Base-by-base conservation (phyloP, 2,329 filamentous ascomycete genomes). In the Ceratocystis variospora region DNA sequence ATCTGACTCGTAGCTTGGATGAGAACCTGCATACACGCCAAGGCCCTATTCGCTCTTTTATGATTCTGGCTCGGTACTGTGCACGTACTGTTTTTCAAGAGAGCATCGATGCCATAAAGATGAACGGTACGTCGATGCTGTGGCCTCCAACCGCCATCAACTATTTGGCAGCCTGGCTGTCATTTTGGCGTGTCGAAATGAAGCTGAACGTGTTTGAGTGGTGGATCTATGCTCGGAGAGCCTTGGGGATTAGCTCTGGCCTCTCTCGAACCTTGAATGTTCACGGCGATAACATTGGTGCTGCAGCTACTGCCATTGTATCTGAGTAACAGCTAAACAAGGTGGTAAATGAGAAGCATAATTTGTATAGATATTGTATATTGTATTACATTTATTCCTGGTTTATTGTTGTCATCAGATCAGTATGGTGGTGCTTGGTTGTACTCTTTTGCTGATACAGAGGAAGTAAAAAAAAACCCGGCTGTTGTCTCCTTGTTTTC, bases 1-100 rank as follows among this genome's bases (percentile, higher is more conserved):
- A 99, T 76, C 79, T 99, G 48, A 99, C 94, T 17, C 86, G 94
- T 70, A 94, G 88, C 71, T 82, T 99, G 19, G 94, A 99, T 74
- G 94, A 99, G 78, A 92, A 88, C 73, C 79, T 95, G 46, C 87
- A 92, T 66, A 94, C 89, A 0, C 80, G 83, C 5, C 81, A 83
- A 69, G 86, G 86, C 0, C 84, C 85, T 2, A 81, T 87, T 69
- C 80, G 84, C 61, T 82, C 78, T 15, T 88, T 88, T 71, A 77
- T 88, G 72, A 88, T 89, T 69, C 78, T 89, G 33, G 86, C 86
- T 2, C 76, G 84, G 44, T 88, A 88, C 75, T 88, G 86, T 74
- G 81, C 83, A 31, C 79, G 82, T 44, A 87, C 85, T 1, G 85
- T 89, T 0, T 83, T 85, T 69, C 75, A 84, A 70, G 86, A 88